These are phyloP conservation scores for Xylariaceae sp. DNA, from an alignment of 2,329 filamentous ascomycete genomes.

Conservation along the genomic window DNA sequence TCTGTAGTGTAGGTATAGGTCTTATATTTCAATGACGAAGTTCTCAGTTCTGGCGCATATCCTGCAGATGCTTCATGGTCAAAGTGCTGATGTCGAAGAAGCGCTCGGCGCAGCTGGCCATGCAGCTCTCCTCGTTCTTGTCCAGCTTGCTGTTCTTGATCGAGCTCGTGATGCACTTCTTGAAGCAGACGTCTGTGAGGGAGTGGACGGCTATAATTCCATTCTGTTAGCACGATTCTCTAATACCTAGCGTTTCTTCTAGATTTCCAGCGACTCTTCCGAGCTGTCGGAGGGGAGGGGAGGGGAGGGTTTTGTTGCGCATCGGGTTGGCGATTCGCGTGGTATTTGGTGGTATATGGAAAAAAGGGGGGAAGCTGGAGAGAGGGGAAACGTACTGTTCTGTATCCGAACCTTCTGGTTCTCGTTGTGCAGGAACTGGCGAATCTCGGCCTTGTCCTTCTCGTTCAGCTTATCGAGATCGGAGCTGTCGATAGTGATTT, in stretches of 20 bases:
- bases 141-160: conserved; percentile 71
- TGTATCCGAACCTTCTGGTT: conserved; percentile 71
- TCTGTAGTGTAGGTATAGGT: background rate
- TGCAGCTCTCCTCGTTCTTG: conserved; percentile 71
- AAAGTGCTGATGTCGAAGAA: conserved; percentile 85
- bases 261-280: no score
- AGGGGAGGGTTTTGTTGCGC: no score
- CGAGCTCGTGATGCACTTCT: conserved; percentile 76
- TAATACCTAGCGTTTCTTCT: background rate
- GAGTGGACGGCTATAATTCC: conserved; percentile 46
- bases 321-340: no score
- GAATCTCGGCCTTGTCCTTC: conserved; percentile 80
- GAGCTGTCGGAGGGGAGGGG: no score
- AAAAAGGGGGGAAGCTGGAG: background rate
- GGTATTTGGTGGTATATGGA: no score
- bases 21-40: background rate
- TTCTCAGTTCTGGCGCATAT: conserved; percentile 37
- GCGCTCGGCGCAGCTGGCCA: conserved; percentile 88
- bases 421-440: conserved; percentile 79
- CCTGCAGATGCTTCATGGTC: conserved; percentile 80
- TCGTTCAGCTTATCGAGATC: conserved; percentile 73
- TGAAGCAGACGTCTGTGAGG: conserved; percentile 78
- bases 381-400: conserved; percentile 45
- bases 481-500: conserved; percentile 42
- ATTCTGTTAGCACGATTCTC: background rate